Evolutionary conservation across 2,329 filamentous ascomycete species (phyloP).

Genomic region (Fusarium fracticaudum): DNA sequence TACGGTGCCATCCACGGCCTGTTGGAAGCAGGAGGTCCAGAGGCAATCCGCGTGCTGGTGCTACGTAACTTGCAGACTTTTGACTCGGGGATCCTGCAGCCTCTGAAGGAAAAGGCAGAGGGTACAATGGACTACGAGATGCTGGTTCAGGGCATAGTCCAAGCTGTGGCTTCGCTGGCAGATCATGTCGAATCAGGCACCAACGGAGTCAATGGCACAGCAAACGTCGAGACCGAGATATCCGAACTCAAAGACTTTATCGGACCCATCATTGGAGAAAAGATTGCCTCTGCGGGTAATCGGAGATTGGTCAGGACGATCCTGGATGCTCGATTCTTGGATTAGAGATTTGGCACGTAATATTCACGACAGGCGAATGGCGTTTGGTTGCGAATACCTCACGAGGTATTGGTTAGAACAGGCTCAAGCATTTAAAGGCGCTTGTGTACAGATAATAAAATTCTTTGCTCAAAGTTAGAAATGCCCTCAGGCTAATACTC

Average conservation of each 20-base stretch:
- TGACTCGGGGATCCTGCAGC: conserved; percentile 62
- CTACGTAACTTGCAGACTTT: conserved; percentile 66
- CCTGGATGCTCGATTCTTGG: conserved; percentile 64
- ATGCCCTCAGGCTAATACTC: conserved; percentile 35
- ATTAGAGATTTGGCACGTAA: conserved; percentile 44
- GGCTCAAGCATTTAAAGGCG: conserved; percentile 22
- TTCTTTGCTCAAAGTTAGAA: conserved; percentile 37
- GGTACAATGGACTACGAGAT: conserved; percentile 63
- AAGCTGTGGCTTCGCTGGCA: conserved; percentile 59
- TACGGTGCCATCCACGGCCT: conserved; percentile 90
- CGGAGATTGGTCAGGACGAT: conserved; percentile 60
- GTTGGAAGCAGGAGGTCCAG: conserved; percentile 75
- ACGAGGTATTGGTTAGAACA: conserved; percentile 25
- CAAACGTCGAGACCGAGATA: conserved; percentile 49
- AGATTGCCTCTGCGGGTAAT: conserved; percentile 58
- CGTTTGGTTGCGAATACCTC: conserved; percentile 38
- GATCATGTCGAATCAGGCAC: conserved; percentile 46
- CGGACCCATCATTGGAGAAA: conserved; percentile 63
- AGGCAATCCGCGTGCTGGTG: conserved; percentile 66
- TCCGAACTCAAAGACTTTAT: conserved; percentile 63
- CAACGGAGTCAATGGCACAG: conserved; percentile 54
- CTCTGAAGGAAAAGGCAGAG: conserved; percentile 62
- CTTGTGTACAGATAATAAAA: conserved; percentile 38
- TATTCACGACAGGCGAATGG: conserved; percentile 36
- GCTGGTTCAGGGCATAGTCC: conserved; percentile 65